A percentile compares a stretch with the other conserved stretches of the same genome.
These are phyloP conservation scores for Gnomoniopsis smithogilvyi DNA, from an alignment of 2,329 filamentous ascomycete species.

Conservation along the genomic window DNA sequence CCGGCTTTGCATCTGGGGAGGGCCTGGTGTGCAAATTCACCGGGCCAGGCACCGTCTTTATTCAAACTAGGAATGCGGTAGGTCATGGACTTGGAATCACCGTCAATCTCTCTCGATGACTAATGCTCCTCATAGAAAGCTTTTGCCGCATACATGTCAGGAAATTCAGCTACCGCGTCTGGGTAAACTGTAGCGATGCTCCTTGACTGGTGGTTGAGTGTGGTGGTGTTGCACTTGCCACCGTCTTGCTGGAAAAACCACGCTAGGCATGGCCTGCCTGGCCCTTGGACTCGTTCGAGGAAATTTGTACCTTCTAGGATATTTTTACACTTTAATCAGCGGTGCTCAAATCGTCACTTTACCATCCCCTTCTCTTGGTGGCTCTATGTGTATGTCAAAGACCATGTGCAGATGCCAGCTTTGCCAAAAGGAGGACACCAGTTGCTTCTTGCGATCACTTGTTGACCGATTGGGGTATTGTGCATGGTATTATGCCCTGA, in stretches of 20 bases:
- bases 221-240: neutral
- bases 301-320: neutral
- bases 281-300: neutral
- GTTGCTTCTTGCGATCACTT: too few species aligned
- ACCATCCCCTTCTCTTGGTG: neutral
- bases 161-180: slow-evolving; percentile 7
- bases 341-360: neutral
- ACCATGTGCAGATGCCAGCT: neutral
- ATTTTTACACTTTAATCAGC: neutral
- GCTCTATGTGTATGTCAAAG: neutral
- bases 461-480: neutral
- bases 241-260: neutral
- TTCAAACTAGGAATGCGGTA: slow-evolving; percentile 86
- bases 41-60: slow-evolving; percentile 83
- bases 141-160: slow-evolving; percentile 18
- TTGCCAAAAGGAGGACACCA: neutral
- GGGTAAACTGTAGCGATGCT: neutral
- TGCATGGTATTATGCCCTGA: neutral
- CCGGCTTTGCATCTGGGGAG: slow-evolving; percentile 76
- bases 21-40: slow-evolving; percentile 94
- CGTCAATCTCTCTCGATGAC: too few species aligned
- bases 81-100: slow-evolving; percentile 28
- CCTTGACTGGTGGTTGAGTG: neutral
- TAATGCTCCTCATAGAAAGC: slow-evolving; percentile 12
- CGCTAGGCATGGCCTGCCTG: neutral